Base-by-base conservation (phyloP, 805 yeast genomes). In the Isabelozyma heimii region DNA sequence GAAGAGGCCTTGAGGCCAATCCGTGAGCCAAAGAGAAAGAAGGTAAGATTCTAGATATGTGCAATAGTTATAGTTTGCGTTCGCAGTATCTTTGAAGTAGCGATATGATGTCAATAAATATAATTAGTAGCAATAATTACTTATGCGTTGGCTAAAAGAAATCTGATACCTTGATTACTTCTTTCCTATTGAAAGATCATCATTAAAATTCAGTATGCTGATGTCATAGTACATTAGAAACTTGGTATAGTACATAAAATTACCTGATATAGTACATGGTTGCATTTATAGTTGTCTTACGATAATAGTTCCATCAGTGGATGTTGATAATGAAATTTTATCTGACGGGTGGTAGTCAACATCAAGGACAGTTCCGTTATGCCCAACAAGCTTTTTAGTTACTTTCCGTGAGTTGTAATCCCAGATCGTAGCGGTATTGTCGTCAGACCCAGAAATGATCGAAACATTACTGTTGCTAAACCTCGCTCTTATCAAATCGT, bases 381-480 rank as follows among this genome's bases (percentile, higher is more conserved):
- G 91, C 1, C 91, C 91, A 3, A 72, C 69, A 8, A 76, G 62
- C 55, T 84, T 82, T 43, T 72, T 66, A 5, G 73, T 50, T 24
- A 84, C 54, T 43, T 72, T 72, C 45, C 81, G 67, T 0, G 85
- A 69, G 4, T 72, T 72, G 13, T 78, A 68, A 51, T 84, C 84
- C 92, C 91, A 88, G 3, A 76, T 54, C 5, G 82, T 79, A 0
- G 79, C 75, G 5, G 81, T 73, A 1, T 76, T 70, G 60, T 87
- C 90, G 27, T 79, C 81, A 1, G 89, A 79, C 0, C 92, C 94
- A 14, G 89, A 80, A 3, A 67, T 53, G 8, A 81, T 59, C 56
- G 70, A 51, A 57, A 71, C 57, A 44, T 67, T 73, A 46, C 70
- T 70, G 8, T 56, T 57, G n/a, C 81, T 71, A 54, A 83, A 72